Base-by-base conservation (phyloP, 108 stramenopile species). In the Pseudonitzschia delicatissima region DNA sequence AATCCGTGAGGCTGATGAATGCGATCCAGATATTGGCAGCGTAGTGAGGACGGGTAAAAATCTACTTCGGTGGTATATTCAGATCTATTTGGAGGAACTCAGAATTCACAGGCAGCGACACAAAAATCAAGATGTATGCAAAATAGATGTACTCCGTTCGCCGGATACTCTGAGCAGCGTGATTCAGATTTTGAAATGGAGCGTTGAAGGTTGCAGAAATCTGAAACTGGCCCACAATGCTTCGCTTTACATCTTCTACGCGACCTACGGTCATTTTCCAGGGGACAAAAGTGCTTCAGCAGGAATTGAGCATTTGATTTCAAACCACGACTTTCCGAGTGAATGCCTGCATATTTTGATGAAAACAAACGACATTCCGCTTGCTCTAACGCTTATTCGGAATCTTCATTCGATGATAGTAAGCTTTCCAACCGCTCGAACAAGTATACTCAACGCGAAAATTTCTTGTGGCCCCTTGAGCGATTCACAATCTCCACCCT, bases 191-290 rank as follows among this genome's bases (percentile, higher is more conserved):
- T 36, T 78, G 60, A 66, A 71, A 42, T 31, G 37, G 27, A n/a
- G 40, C 8, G 29, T 64, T 47, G 51, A 64, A 9, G 0, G 17
- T 17, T 25, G 20, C 27, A 3, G 26, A 26, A 23, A 69, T 28
- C 76, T 72, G 53, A 73, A 81, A 27, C 40, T 83, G 31, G 74
- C 80, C 40, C 64, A 82, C 59, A 61, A 83, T 72, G 74, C 82
- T 57, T 82, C 80, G n/a, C 75, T 83, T 20, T 82, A 65, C 53
- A 58, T 86, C 5, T 88, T 88, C 60, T 83, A 85, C 35, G 82
- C 82, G 21, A 86, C 81, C 3, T 88, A 80, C 55, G 49, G 32
- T 25, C 62, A 57, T 13, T 49, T 53, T 67, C 72, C 78, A 17
- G 74, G 82, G n/a, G 84, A 85, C 48, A 67, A 57, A 32, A 23